Conservation (phyloP, 106 monocot genomes). For the Agapanthus africanus region DNA sequence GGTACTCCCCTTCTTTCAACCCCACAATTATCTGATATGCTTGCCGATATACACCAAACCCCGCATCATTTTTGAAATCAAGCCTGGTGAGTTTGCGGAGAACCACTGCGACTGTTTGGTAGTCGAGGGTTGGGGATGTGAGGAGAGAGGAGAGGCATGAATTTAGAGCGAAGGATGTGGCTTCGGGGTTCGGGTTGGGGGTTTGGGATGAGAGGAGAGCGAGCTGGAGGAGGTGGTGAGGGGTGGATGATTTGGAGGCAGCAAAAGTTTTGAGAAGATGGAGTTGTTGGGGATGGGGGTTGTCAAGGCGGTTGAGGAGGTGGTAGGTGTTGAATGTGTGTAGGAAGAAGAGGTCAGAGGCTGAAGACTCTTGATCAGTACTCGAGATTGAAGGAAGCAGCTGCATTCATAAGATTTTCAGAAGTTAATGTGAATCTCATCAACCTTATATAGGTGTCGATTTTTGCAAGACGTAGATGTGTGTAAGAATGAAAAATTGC, state of each 20-base stretch:
- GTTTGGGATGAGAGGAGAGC: constrained; percentile 48
- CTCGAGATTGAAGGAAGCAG: constrained; percentile 33
- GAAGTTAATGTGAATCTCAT: background rate
- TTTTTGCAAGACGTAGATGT: background rate
- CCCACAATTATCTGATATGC: constrained; percentile 89
- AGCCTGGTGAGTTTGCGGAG: constrained; percentile 58
- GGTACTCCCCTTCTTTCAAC: constrained; percentile 65
- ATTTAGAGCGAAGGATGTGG: constrained; percentile 43
- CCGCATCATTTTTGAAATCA: constrained; percentile 13
- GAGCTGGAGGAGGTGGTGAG: constrained; percentile 63
- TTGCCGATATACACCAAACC: constrained; percentile 48
- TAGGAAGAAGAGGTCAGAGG: constrained; percentile 43
- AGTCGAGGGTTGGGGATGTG: constrained; percentile 58
- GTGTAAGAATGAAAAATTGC: too few relatives aligned
- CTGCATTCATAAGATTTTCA: constrained; percentile 28
- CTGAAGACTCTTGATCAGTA: constrained; percentile 17
- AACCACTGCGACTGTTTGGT: constrained; percentile 37
- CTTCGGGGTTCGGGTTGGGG: constrained; percentile 42
- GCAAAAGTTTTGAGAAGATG: constrained; percentile 70
- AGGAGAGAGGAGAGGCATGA: constrained; percentile 54
- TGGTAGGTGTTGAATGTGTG: constrained; percentile 70
- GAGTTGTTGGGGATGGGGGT: constrained; percentile 41
- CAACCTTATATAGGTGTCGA: background rate
- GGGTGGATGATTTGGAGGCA: constrained; percentile 42
- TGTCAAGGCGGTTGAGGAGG: constrained; percentile 43